These are phyloP conservation scores for Akanthomyces uredinophilus DNA, from an alignment of 2,329 filamentous ascomycete species.

Conservation along the genomic window DNA sequence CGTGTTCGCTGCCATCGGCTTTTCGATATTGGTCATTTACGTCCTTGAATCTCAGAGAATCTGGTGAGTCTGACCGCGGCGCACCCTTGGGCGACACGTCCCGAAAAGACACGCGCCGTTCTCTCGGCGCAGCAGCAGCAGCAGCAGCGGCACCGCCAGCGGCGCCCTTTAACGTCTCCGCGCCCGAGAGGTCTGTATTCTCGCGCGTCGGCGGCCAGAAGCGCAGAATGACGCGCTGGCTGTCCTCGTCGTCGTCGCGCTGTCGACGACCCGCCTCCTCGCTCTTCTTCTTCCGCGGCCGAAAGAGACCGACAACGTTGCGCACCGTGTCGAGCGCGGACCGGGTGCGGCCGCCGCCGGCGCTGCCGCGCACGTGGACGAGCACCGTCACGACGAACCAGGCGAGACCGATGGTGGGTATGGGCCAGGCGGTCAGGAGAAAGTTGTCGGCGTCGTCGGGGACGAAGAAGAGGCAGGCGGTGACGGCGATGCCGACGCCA, in stretches of 20 bases:
- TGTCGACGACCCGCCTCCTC: not conserved
- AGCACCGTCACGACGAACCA: constrained; percentile 29
- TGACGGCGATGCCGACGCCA: constrained; percentile 26
- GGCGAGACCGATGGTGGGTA: constrained; percentile 31
- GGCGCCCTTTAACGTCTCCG: not conserved
- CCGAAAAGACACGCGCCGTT: not conserved
- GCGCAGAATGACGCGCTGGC: not conserved
- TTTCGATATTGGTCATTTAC: not conserved
- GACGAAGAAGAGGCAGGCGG: constrained; percentile 24
- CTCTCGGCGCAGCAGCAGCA: too few relatives aligned
- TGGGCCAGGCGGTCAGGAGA: constrained; percentile 26
- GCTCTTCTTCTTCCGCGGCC: not conserved
- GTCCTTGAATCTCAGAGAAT: not conserved
- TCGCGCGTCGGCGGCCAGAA: constrained; percentile 3
- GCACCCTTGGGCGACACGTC: not conserved
- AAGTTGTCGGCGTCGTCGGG: constrained; percentile 17
- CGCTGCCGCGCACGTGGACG: constrained; percentile 28
- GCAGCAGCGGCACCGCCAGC: too few relatives aligned
- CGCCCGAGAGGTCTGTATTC: not conserved
- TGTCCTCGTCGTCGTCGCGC: not conserved
- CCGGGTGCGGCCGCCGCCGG: constrained; percentile 17
- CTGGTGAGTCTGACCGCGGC: not conserved
- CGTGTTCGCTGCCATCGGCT: not conserved
- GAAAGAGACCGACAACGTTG: not conserved
- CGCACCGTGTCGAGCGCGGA: not conserved